A percentile compares a stretch with the other conserved stretches of the same genome.
These are phyloP conservation scores for Echinochloa phyllopogon DNA, from an alignment of 176 grass and related monocot genomes.

Conservation along the genomic window DNA sequence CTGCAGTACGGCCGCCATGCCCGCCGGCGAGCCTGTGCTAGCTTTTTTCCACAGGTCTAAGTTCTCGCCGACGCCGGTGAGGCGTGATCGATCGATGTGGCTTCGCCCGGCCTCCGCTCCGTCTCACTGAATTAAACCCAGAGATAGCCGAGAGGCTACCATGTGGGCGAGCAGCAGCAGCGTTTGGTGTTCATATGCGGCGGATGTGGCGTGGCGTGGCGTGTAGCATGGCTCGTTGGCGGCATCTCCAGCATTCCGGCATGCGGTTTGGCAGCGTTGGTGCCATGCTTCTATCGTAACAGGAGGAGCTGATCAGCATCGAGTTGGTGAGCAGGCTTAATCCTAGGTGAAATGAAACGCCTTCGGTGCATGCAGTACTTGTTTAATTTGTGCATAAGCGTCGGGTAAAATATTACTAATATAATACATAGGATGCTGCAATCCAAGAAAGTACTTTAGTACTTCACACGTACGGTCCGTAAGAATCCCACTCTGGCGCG, in stretches of 20 bases:
- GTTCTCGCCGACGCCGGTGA: background rate
- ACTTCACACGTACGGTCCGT: background rate
- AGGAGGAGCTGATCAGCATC: background rate
- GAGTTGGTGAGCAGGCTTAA: background rate
- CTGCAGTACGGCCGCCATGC: constrained; percentile 20
- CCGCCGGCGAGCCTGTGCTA: background rate
- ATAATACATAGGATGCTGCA: too few relatives aligned
- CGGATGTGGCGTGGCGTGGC: background rate
- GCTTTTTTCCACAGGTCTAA: background rate
- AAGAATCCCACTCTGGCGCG: background rate
- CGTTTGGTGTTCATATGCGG: background rate
- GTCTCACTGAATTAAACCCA: too few relatives aligned
- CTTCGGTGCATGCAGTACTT: background rate
- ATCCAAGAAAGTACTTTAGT: background rate
- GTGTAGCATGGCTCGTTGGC: background rate
- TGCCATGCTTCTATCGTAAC: background rate
- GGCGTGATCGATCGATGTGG: too few relatives aligned
- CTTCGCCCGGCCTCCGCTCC: too few relatives aligned
- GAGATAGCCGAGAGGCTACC: too few relatives aligned
- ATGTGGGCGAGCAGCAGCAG: background rate
- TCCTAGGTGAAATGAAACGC: background rate
- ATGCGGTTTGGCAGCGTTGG: background rate
- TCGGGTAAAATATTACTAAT: background rate
- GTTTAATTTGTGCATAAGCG: background rate
- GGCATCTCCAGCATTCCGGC: background rate